Percentiles rank a stretch among this genome's conserved stretches.
These are phyloP conservation scores for Simmondsia chinensis DNA, from an alignment of 148 eudicot genomes.

Conservation along the genomic window DNA sequence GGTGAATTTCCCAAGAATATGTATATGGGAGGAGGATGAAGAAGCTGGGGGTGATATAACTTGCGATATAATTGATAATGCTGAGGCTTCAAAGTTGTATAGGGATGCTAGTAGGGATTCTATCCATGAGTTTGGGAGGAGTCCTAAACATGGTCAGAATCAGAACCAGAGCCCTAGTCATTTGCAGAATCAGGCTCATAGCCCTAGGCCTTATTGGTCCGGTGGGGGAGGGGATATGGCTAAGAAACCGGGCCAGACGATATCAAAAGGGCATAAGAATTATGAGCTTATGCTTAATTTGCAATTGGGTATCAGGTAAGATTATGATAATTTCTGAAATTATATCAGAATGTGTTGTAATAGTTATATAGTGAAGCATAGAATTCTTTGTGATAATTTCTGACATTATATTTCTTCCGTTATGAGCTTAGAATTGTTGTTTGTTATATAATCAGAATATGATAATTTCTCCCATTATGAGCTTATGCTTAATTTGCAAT, in stretches of 20 bases:
- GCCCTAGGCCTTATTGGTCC: conserved; percentile 31
- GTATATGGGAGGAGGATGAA: conserved; percentile 45
- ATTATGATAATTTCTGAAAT: neutral
- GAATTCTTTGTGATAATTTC: neutral
- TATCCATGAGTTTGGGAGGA: conserved; percentile 4
- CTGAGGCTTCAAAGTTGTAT: conserved; percentile 28
- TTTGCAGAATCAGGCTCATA: neutral
- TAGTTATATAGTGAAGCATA: neutral
- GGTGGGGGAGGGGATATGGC: conserved; percentile 31
- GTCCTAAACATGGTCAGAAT: conserved; percentile 10
- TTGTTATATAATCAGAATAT: too few relatives aligned
- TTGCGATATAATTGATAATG: conserved; percentile 35
- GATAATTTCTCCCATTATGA: too few relatives aligned
- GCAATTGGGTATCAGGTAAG: conserved; percentile 59
- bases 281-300: conserved; percentile 70
- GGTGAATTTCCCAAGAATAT: conserved; percentile 36
- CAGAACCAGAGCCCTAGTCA: conserved; percentile 15
- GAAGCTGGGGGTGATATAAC: conserved; percentile 44
- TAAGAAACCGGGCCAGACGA: conserved; percentile 46
- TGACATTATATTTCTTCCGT: too few relatives aligned
- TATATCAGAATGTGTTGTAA: neutral
- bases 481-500: conserved; percentile 6
- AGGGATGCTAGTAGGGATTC: conserved; percentile 19
- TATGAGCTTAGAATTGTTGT: too few relatives aligned
- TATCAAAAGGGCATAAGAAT: conserved; percentile 47